Base-by-base conservation (phyloP, 345 rosid species). In the Citrus inodora region DNA sequence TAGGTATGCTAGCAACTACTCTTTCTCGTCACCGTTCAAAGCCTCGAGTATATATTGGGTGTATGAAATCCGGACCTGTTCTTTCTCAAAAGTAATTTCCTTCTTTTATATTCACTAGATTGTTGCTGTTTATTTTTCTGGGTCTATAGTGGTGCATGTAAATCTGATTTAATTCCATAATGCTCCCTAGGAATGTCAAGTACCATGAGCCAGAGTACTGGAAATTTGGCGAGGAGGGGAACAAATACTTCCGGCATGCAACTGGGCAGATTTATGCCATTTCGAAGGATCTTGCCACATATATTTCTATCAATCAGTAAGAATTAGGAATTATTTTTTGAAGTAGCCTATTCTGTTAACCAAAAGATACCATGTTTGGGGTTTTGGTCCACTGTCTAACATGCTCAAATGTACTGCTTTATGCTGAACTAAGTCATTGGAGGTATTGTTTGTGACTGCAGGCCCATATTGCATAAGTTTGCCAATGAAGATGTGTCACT, bases 1-100 rank as follows among this genome's bases (percentile, higher is more conserved):
- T 64, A 96, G 98, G 99, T 68, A 82, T 82, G 92, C 91, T 97
- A 30, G 98, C 95, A 75, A 83, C 98, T 38, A 92, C 98, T 58
- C 98, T 94, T 83, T 91, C 92, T 27, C 95, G 87, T 32, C 97
- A 97, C 79, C 95, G 96, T 68, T 88, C 92, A 79, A 97, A 97
- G 82, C 98, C 98, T 40, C 90, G 95, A 74, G 93, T 94, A 78
- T 97, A 93, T 76, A 85, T 94, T 7, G 99, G 98, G 21, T 94
- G 99, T 83, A 97, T 97, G 99, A 97, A 97, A 83, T 97, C 99
- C 68, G 98, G 99, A 64, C 98, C 99, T 16, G 99, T 97, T 67
- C 97, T 97, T 84, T 80, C 95, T 81, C 92, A 86, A 82, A 97
- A 88, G 99, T 94, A 97, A 87, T 73, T 74, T 76, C 58, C 64